phyloP scores from a whole-genome alignment of 495 filamentous ascomycete species.

The Podospora anserina region DNA sequence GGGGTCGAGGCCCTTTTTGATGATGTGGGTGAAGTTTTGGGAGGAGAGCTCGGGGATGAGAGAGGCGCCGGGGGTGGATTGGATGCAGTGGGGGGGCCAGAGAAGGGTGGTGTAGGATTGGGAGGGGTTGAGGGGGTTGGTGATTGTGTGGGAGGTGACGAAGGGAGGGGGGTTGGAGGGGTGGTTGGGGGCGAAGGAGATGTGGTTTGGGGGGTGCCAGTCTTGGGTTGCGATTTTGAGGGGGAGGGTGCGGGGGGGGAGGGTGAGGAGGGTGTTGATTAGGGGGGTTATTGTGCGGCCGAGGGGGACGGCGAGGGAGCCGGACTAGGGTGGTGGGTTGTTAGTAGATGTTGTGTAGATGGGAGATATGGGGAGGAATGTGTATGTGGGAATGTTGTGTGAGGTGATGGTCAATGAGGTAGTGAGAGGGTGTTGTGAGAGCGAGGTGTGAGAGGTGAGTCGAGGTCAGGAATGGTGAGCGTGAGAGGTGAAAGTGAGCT shows the following conservation, averaged over 20 bases:
- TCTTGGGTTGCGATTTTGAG: slow-evolving; percentile 81
- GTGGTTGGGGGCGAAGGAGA: slow-evolving; percentile 88
- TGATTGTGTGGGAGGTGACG: slow-evolving; percentile 56
- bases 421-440: background rate
- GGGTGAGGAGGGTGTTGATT: slow-evolving; percentile 71
- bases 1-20: slow-evolving; percentile 73
- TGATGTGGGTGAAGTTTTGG: slow-evolving; percentile 55
- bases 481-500: background rate
- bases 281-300: slow-evolving; percentile 65
- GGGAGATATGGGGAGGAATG: background rate
- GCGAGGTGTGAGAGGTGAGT: background rate
- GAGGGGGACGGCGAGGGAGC: slow-evolving; percentile 71
- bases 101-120: slow-evolving; percentile 67
- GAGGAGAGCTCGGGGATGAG: slow-evolving; percentile 71
- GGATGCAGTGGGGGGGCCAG: slow-evolving; percentile 90
- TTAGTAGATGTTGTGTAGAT: slow-evolving; percentile 12
- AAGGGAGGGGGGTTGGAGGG: slow-evolving; percentile 51
- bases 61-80: slow-evolving; percentile 66
- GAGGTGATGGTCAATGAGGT: background rate
- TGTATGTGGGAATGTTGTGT: background rate
- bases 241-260: slow-evolving; percentile 56
- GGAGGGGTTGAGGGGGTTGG: slow-evolving; percentile 61
- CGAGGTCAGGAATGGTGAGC: background rate
- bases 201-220: slow-evolving; percentile 79
- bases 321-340: slow-evolving; percentile 53